Evolutionary conservation across 2,329 filamentous ascomycete species (phyloP).

Genomic region (Aspergillus tamarii): DNA sequence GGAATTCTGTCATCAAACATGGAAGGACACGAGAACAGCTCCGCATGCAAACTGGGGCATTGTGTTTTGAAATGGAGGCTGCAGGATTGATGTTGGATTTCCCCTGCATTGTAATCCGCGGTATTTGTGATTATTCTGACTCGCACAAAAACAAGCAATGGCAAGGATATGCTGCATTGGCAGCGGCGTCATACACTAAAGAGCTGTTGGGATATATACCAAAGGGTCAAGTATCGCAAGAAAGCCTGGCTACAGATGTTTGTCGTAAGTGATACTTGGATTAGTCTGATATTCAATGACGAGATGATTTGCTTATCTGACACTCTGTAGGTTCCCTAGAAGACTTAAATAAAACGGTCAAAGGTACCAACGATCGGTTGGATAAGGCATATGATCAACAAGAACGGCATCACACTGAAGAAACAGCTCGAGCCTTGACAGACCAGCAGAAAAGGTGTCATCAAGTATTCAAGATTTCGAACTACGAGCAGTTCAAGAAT

Average conservation of each 20-base stretch:
- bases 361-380: neutral
- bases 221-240: conserved; percentile 7
- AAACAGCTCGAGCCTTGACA: too few species aligned
- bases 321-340: neutral
- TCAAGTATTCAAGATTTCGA: too few species aligned
- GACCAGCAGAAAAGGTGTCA: too few species aligned
- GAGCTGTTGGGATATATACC: conserved; percentile 19
- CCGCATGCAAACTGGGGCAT: too few species aligned
- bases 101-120: too few species aligned
- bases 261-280: conserved; percentile 4
- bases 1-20: too few species aligned
- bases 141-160: conserved; percentile 16
- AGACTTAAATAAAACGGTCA: neutral
- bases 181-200: conserved; percentile 22
- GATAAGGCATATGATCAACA: conserved; percentile 7
- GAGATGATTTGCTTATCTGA: neutral
- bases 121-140: conserved; percentile 12
- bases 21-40: too few species aligned
- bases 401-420: too few species aligned
- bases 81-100: too few species aligned
- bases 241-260: conserved; percentile 1
- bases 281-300: neutral
- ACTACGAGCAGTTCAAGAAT: too few species aligned
- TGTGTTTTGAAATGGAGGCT: too few species aligned
- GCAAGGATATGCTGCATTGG: conserved; percentile 21